Conservation (phyloP, 345 rosid species). For the Turnera subulata region DNA sequence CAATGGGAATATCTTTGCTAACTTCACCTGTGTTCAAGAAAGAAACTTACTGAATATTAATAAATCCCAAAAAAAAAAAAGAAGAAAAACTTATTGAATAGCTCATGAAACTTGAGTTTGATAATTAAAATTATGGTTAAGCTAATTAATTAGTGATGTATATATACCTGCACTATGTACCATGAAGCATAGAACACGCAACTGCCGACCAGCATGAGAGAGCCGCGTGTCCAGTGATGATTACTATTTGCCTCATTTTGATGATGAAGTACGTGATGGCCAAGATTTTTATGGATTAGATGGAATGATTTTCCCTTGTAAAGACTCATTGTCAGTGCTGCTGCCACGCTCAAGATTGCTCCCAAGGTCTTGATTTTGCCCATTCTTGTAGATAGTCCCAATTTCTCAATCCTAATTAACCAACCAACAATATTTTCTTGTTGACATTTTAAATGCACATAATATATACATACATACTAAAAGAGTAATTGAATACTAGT, state of each 20-base stretch:
- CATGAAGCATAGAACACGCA: conserved; percentile 35
- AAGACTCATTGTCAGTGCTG: conserved; percentile 26
- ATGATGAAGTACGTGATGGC: neutral
- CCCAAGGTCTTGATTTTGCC: conserved; percentile 39
- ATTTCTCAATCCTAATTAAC: conserved; percentile 37
- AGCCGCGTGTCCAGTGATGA: conserved; percentile 29
- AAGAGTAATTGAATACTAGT: too few species aligned
- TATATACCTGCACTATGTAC: conserved; percentile 41
- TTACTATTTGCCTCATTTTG: neutral
- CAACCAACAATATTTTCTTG: neutral
- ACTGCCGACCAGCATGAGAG: conserved; percentile 30
- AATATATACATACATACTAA: too few species aligned
- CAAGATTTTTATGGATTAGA: neutral
- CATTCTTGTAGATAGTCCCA: conserved; percentile 21
- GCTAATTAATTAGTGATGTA: neutral
- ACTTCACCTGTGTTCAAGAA: conserved; percentile 24
- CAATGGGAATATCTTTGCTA: conserved; percentile 31
- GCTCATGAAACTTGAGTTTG: neutral
- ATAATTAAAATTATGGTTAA: too few species aligned
- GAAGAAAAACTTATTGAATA: too few species aligned
- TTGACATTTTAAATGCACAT: too few species aligned
- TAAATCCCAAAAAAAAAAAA: too few species aligned
- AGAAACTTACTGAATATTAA: too few species aligned
- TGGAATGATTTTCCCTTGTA: conserved; percentile 35
- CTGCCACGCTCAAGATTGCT: conserved; percentile 38